Conservation (phyloP, 2,329 filamentous ascomycete species). For the Aspergillus brunneoviolaceus region DNA sequence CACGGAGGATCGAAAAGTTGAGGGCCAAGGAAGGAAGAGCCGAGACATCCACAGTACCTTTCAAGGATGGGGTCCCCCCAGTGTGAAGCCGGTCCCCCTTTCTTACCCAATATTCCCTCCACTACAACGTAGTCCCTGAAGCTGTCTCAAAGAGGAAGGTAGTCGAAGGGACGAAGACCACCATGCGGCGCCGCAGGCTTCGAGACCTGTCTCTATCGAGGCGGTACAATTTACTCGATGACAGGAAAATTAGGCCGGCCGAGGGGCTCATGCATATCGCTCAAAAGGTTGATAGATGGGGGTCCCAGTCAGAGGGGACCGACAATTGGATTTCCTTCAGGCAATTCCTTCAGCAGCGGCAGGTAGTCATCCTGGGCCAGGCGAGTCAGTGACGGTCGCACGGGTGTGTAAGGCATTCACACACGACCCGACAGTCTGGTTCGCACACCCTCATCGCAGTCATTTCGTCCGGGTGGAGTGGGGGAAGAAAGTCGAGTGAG, state of each 20-base stretch:
- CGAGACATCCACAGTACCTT: conserved; percentile 7
- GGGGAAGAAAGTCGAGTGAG: background rate
- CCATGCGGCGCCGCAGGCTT: background rate
- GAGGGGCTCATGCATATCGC: conserved; percentile 25
- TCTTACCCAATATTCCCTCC: background rate
- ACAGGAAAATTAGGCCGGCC: conserved; percentile 11
- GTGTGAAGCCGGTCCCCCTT: background rate
- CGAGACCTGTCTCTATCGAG: background rate
- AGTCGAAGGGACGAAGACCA: background rate
- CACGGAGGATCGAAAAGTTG: background rate
- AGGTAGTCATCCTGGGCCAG: background rate
- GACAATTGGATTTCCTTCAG: conserved; percentile 6
- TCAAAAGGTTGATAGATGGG: conserved; percentile 11
- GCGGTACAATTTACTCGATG: background rate
- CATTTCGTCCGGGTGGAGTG: background rate
- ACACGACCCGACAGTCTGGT: conserved; percentile 29
- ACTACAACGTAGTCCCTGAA: background rate
- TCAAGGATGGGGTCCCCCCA: background rate
- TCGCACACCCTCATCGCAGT: conserved; percentile 27
- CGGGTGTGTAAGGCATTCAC: conserved; percentile 15
- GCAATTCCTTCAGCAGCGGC: background rate
- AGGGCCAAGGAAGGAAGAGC: conserved; percentile 7
- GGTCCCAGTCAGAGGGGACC: conserved; percentile 11
- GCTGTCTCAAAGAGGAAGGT: conserved; percentile 4
- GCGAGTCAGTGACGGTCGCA: background rate